Evolutionary conservation across 495 filamentous ascomycete genomes (phyloP), one percentile per base, ranked within the genome.

Genomic region (Aspergillus egyptiacus): DNA sequence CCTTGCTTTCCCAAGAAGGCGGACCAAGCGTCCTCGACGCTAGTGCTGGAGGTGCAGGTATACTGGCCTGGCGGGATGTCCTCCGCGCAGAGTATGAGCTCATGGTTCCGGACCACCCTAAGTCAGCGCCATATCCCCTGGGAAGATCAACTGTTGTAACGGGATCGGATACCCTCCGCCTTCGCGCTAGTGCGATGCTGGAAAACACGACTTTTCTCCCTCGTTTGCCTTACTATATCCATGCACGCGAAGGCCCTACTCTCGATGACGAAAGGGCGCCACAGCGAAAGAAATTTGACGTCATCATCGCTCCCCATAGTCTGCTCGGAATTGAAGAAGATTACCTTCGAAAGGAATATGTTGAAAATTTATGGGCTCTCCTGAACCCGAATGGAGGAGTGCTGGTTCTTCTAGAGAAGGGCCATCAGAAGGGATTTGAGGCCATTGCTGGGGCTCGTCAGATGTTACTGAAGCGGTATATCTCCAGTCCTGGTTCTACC

Each of bases 151-250:
- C 81, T 0, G 81, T 86, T 7, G 54, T 89, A 5, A 75, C 78
- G 7, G 83, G 73, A 0, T 80, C 84, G 1, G 71, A 76, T n/a
- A 47, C 72, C 2, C 74, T 98, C 27, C 83, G 88, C n/a, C 70
- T 87, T 18, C 84, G 90, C 14, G 76, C 86, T 13, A 86, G 87
- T 45, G 68, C 67, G 24, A 77, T 96, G 50, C 75, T 98, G 9
- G 80, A 93, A 11, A 85, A 96, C 58, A 96, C 93, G 0, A 89
- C 83, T 0, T 97, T 98, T 61, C 75, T 98, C 19, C 93, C 93
- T 9, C 86, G 90, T 2, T 70, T 97, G 22, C 93, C 93, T n/a
- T 89, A 98, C 57, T 89, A 90, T 55, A 54, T 89, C n/a, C 87
- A 91, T 53, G 55, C 67, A 8, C 67, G 69, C 25, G 72, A 73